Conservation (phyloP, 345 rosid species). For the Populus deltoides region DNA sequence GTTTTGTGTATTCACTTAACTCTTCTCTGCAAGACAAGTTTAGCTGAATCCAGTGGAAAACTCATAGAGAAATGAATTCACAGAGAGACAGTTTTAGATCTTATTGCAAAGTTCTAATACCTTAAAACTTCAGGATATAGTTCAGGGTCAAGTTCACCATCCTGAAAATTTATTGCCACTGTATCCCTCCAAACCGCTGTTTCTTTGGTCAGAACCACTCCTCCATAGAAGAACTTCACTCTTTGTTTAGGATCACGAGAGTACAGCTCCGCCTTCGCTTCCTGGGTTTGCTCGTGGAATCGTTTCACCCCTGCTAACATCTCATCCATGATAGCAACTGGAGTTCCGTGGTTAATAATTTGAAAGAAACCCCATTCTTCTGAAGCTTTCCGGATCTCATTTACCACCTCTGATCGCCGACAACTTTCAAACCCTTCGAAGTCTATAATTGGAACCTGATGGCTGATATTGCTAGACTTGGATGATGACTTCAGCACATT, state of each 20-base stretch:
- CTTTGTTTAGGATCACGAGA: constrained; percentile 25
- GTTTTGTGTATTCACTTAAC: constrained; percentile 35
- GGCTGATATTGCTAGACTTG: not conserved
- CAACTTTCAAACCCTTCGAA: no score
- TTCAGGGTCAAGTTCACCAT: constrained; percentile 35
- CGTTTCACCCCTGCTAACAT: constrained; percentile 30
- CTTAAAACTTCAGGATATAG: constrained; percentile 38
- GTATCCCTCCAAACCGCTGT: constrained; percentile 53
- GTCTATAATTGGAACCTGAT: no score
- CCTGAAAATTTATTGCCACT: constrained; percentile 37
- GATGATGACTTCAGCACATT: not conserved
- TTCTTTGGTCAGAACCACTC: constrained; percentile 31
- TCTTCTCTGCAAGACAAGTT: constrained; percentile 28
- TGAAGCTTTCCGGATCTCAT: constrained; percentile 18
- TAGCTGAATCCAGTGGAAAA: not conserved
- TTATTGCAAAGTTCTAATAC: constrained; percentile 11
- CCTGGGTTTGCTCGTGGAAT: constrained; percentile 48
- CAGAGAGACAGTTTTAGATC: no score
- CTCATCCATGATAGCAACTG: constrained; percentile 33
- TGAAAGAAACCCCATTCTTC: constrained; percentile 52
- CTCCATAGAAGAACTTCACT: constrained; percentile 33
- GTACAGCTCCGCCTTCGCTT: constrained; percentile 42
- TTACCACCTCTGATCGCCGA: no score
- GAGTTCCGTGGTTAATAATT: constrained; percentile 44
- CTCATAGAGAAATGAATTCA: not conserved